Percentiles rank a stretch among this genome's conserved stretches.
phyloP scores from a whole-genome alignment of 768 basidiomycete species.

The Antrodiella citrinella region DNA sequence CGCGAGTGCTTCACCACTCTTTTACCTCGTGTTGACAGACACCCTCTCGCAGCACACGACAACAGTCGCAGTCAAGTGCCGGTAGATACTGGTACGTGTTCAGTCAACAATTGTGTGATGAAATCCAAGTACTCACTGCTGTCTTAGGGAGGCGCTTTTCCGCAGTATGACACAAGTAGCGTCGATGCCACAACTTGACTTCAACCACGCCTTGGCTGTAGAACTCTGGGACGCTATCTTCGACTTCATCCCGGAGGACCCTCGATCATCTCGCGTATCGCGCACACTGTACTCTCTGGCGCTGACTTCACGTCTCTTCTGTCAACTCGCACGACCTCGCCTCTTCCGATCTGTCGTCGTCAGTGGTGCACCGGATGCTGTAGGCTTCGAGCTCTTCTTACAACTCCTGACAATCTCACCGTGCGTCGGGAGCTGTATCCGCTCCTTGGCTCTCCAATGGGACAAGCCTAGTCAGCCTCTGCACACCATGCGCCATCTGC shows the following conservation, averaged over 20 bases:
- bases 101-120: too few species aligned
- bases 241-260: neutral
- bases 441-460: neutral
- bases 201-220: too few species aligned
- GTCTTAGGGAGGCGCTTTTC: too few species aligned
- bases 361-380: neutral
- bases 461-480: neutral
- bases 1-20: too few species aligned
- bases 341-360: neutral
- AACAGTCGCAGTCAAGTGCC: too few species aligned
- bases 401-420: neutral
- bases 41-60: too few species aligned
- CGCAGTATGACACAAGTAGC: too few species aligned
- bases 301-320: neutral
- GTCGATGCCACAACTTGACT: too few species aligned
- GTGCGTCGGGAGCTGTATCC: neutral
- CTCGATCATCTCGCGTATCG: neutral
- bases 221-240: neutral
- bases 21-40: too few species aligned
- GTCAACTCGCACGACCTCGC: neutral
- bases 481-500: neutral
- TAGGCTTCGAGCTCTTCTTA: neutral
- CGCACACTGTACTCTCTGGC: neutral
- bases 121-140: too few species aligned
- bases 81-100: too few species aligned